Percentiles rank a stretch among this genome's conserved stretches.
phyloP scores from a whole-genome alignment of 1,284 basidiomycete genomes.

The Apiotrichum brassicae region DNA sequence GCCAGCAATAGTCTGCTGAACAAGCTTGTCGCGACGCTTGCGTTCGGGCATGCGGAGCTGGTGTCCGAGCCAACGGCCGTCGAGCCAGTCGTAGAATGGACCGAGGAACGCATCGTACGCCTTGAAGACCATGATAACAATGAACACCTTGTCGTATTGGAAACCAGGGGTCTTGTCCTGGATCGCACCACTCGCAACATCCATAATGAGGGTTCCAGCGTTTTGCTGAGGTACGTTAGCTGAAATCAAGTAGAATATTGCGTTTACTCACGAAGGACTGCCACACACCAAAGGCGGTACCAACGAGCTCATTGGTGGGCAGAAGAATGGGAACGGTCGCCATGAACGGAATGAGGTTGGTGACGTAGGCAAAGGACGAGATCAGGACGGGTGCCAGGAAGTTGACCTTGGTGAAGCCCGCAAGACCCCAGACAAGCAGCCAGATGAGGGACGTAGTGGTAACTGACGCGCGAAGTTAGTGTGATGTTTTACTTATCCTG shows the following conservation, averaged over 20 bases:
- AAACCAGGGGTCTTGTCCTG: conserved; percentile 41
- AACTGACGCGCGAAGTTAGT: not conserved
- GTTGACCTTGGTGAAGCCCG: conserved; percentile 46
- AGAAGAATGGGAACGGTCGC: conserved; percentile 47
- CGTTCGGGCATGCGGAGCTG: conserved; percentile 37
- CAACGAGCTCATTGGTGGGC: conserved; percentile 42
- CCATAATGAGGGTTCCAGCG: conserved; percentile 29
- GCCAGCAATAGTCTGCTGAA: not conserved
- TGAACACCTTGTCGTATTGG: conserved; percentile 44
- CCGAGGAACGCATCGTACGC: conserved; percentile 42
- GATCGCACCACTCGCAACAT: conserved; percentile 46
- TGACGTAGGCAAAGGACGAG: conserved; percentile 20
- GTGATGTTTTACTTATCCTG: no score
- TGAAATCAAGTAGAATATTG: no score
- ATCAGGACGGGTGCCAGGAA: conserved; percentile 45
- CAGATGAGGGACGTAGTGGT: conserved; percentile 24
- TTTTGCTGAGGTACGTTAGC: no score
- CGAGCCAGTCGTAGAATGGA: conserved; percentile 38
- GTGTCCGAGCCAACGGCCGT: conserved; percentile 37
- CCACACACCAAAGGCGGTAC: conserved; percentile 49
- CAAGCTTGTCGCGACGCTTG: conserved; percentile 5
- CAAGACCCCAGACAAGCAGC: conserved; percentile 45
- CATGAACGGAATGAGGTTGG: conserved; percentile 43
- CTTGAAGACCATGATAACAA: conserved; percentile 49
- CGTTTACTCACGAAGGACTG: conserved; percentile 41